Percentiles rank a stretch among this genome's conserved stretches.
phyloP scores from a whole-genome alignment of 116 monocot genomes.

The Papilionanthe hybrid region DNA sequence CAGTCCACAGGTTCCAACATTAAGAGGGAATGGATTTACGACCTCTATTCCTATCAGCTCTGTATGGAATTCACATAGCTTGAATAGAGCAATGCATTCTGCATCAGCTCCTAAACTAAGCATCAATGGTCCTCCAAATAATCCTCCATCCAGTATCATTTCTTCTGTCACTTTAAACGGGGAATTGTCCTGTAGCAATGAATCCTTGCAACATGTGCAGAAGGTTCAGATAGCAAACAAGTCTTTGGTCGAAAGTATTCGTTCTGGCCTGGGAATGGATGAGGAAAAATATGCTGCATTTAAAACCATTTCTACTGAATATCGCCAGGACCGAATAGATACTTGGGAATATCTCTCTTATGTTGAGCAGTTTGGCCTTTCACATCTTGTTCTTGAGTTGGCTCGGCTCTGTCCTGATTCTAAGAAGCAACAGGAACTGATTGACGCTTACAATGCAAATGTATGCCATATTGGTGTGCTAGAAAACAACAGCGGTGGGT shows the following conservation, averaged over 20 bases:
- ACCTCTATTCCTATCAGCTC: conserved; percentile 22
- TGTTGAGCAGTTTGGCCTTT: conserved; percentile 88
- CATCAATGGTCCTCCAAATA: neutral
- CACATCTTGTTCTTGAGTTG: conserved; percentile 74
- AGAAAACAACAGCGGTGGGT: conserved; percentile 30
- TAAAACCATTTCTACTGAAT: conserved; percentile 80
- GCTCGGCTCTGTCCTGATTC: conserved; percentile 82
- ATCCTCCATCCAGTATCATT: neutral
- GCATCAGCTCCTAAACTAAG: conserved; percentile 49
- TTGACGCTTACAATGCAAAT: conserved; percentile 61
- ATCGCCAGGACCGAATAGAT: conserved; percentile 54
- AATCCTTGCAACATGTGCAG: conserved; percentile 9
- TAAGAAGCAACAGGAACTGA: conserved; percentile 68
- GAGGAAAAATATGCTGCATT: conserved; percentile 76
- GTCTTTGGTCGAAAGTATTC: conserved; percentile 70
- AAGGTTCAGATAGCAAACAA: conserved; percentile 72
- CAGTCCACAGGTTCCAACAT: neutral
- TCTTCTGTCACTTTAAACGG: too few relatives aligned
- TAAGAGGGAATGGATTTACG: conserved; percentile 23
- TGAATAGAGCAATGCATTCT: conserved; percentile 43
- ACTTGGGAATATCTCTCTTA: conserved; percentile 76
- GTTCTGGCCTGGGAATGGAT: conserved; percentile 45
- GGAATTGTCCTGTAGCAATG: neutral
- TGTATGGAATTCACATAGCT: conserved; percentile 22
- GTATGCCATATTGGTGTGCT: conserved; percentile 20